Conservation (phyloP, 2,329 filamentous ascomycete genomes). For the Plectosphaerella cucumerina region DNA sequence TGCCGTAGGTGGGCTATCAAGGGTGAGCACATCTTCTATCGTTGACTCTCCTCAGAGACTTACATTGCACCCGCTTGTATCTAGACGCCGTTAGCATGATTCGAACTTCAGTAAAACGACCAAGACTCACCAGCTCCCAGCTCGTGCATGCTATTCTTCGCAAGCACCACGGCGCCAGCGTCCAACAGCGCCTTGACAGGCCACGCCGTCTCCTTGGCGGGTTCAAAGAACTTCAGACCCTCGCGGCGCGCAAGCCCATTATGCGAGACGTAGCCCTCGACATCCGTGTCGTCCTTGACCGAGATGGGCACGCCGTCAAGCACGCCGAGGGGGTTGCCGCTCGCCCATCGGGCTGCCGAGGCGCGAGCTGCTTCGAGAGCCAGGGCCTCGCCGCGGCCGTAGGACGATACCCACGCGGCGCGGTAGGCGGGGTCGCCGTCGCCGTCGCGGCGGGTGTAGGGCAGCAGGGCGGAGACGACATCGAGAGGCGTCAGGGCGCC, state of each 20-base stretch:
- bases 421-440: slow-evolving; percentile 43
- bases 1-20: slow-evolving; percentile 62
- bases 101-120: not conserved
- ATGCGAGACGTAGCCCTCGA: slow-evolving; percentile 66
- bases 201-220: slow-evolving; percentile 58
- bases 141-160: slow-evolving; percentile 78
- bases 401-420: slow-evolving; percentile 67
- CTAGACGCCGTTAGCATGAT: slow-evolving; percentile 27
- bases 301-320: slow-evolving; percentile 81
- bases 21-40: slow-evolving; percentile 4
- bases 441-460: slow-evolving; percentile 59
- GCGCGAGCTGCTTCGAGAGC: slow-evolving; percentile 65
- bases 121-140: slow-evolving; percentile 53
- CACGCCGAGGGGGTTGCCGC: slow-evolving; percentile 60
- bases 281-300: slow-evolving; percentile 75
- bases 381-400: slow-evolving; percentile 45
- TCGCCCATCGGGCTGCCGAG: slow-evolving; percentile 68
- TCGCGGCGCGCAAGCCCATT: slow-evolving; percentile 60
- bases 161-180: slow-evolving; percentile 70
- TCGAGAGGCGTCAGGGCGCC: slow-evolving; percentile 67
- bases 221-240: slow-evolving; percentile 44
- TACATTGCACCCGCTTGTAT: slow-evolving; percentile 79
- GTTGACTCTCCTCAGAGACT: slow-evolving; percentile 12
- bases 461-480: slow-evolving; percentile 67
- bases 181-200: slow-evolving; percentile 68